A percentile compares a stretch with the other conserved stretches of the same genome.
Conservation (phyloP, 257 asterid species). For the Prunella vulgaris region DNA sequence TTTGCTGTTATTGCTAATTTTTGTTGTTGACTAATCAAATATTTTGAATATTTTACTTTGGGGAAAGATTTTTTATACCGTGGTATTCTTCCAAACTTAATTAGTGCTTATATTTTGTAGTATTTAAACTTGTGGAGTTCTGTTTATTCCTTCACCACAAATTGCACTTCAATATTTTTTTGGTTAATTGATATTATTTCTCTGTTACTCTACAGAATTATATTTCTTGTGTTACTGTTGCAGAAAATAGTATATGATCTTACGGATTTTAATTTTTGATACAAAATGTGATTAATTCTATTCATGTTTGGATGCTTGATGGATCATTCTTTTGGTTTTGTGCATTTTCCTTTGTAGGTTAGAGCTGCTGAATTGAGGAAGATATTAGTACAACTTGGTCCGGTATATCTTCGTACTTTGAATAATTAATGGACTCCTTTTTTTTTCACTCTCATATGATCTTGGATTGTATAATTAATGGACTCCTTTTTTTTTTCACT, state of each 20-base stretch:
- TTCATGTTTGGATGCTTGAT: slow-evolving; percentile 8
- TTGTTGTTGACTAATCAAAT: not conserved
- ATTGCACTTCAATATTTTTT: not conserved
- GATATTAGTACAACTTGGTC: slow-evolving; percentile 85
- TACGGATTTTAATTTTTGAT: not conserved
- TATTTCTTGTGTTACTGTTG: not conserved
- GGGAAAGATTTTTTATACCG: not conserved
- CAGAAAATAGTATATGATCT: not conserved
- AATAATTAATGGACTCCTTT: not conserved
- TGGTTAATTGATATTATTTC: not conserved
- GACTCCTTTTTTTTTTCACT: not conserved
- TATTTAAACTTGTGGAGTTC: not conserved
- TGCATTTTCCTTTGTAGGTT: slow-evolving; percentile 41
- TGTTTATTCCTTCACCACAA: not conserved
- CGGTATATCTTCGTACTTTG: slow-evolving; percentile 40
- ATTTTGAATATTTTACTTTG: not conserved
- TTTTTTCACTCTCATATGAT: not conserved
- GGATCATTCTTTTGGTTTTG: slow-evolving; percentile 5
- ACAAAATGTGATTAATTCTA: not conserved
- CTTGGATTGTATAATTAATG: not conserved
- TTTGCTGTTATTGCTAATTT: not conserved
- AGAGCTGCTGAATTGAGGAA: slow-evolving; percentile 90
- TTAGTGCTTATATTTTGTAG: not conserved
- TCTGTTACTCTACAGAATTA: not conserved
- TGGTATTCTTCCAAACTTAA: not conserved